A percentile compares a stretch with the other conserved stretches of the same genome.
Conservation (phyloP, 768 basidiomycete genomes). For the Pisolithus microcarpus region DNA sequence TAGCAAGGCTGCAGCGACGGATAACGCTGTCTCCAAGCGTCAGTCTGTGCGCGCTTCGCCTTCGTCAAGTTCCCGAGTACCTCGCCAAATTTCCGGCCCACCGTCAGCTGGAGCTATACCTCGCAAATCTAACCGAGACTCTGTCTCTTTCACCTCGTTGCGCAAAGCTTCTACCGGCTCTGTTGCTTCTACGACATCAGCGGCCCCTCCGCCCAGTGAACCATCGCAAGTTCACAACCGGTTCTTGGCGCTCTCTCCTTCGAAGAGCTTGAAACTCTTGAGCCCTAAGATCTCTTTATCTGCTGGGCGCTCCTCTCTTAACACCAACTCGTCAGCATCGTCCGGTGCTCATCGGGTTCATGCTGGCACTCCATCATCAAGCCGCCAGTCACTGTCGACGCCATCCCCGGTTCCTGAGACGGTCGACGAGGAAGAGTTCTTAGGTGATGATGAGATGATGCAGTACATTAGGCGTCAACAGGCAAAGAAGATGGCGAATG, state of each 20-base stretch:
- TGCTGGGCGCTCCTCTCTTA: constrained; percentile 47
- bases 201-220: constrained; percentile 37
- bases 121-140: constrained; percentile 71
- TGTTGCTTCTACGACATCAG: constrained; percentile 58
- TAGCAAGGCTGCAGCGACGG: constrained; percentile 31
- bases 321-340: constrained; percentile 30
- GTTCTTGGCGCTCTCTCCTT: constrained; percentile 80
- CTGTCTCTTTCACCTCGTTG: constrained; percentile 67
- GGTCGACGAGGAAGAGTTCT: constrained; percentile 77
- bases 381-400: constrained; percentile 70
- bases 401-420: constrained; percentile 77
- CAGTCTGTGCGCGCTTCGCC: constrained; percentile 63
- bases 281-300: constrained; percentile 69
- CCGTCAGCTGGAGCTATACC: constrained; percentile 40
- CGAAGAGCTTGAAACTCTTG: constrained; percentile 74
- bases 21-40: constrained; percentile 36
- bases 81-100: constrained; percentile 54
- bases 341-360: constrained; percentile 40
- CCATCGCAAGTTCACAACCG: constrained; percentile 46
- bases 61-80: constrained; percentile 49
- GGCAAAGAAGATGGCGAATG: constrained; percentile 76
- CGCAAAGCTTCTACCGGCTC: constrained; percentile 83
- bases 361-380: constrained; percentile 59
- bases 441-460: constrained; percentile 96
- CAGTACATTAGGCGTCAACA: constrained; percentile 89